phyloP scores from a whole-genome alignment of 2,329 filamentous ascomycete genomes.

The Didymella exigua region DNA sequence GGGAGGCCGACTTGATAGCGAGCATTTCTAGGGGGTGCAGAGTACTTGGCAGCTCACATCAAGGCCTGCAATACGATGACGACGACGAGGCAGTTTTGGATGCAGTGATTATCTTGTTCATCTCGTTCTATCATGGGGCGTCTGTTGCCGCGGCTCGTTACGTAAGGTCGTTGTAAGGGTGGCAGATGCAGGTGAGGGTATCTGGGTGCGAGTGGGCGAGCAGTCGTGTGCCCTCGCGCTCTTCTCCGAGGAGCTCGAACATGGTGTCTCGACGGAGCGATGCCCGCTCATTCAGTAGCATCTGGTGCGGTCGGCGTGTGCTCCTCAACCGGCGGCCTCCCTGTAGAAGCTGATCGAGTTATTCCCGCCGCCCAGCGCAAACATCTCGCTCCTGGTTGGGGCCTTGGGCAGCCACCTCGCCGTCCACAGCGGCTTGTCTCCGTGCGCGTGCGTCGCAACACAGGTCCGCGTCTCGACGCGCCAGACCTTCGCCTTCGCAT shows the following conservation, averaged over 20 bases:
- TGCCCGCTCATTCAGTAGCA: too few species aligned
- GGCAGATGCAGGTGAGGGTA: too few species aligned
- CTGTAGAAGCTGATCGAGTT: conserved; percentile 48
- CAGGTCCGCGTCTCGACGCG: conserved; percentile 81
- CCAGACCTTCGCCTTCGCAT: conserved; percentile 97
- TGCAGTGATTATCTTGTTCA: too few species aligned
- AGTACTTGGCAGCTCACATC: not conserved
- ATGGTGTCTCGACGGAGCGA: too few species aligned
- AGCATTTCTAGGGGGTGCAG: conserved; percentile 10
- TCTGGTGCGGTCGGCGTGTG: too few species aligned
- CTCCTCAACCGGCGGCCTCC: conserved; percentile 47
- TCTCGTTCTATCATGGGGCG: too few species aligned
- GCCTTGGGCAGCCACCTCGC: conserved; percentile 49
- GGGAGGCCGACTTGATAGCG: not conserved
- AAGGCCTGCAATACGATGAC: not conserved
- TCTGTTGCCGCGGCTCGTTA: too few species aligned
- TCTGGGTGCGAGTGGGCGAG: too few species aligned
- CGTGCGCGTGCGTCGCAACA: conserved; percentile 92
- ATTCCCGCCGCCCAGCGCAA: conserved; percentile 47
- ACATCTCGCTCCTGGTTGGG: conserved; percentile 47
- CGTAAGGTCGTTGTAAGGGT: too few species aligned
- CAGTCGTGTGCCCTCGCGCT: too few species aligned
- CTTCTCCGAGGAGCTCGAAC: too few species aligned
- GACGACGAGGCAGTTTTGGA: too few species aligned
- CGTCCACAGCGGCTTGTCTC: conserved; percentile 57